Evolutionary conservation across 208 protist genomes (phyloP), one percentile per base, ranked within the genome.

Genomic region (Naegleria lovaniensis): DNA sequence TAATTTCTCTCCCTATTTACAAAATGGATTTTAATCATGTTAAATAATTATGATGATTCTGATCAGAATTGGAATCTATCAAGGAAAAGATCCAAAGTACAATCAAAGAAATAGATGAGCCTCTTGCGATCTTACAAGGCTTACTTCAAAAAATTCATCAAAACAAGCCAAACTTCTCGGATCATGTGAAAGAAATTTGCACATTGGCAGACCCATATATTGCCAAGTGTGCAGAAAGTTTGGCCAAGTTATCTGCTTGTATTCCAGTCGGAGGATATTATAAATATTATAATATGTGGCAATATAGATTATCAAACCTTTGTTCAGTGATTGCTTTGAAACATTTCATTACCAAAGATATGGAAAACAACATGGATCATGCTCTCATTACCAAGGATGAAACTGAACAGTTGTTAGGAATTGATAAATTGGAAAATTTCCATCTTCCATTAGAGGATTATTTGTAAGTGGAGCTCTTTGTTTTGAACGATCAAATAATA

Each of bases 251-350:
- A 25, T 79, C 67, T 2, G 67, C 19, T 36, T 29, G 6, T 9
- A 79, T 36, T 79, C 67, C 67, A 79, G 16, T 13, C 5, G 9
- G n/a, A 36, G 6, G 29, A 36, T 79, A 79, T 79, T 79, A 36
- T 9, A 79, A 79, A 9, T 79, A 79, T 79, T 79, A 79, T 79
- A 79, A 79, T 79, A 79, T 79, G 67, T 79, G 67, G 67, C 67
- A 79, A 79, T 79, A 79, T 36, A 79, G 67, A 79, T 33, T 79
- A 6, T 36, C 67, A 25, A 79, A 79, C n/a, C 9, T 79, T 13
- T 79, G 67, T 79, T 36, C 67, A 36, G 7, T 79, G 16, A 36
- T 79, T 36, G 67, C 67, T 36, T 36, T 79, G 9, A 79, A 79
- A 9, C 67, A 79, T 33, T 79, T 29, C 6, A 36, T 79, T 0